Percentiles rank a stretch among this genome's conserved stretches.
These are phyloP conservation scores for Clavariopsis aquatica DNA, from an alignment of 495 filamentous ascomycete genomes.

Conservation along the genomic window DNA sequence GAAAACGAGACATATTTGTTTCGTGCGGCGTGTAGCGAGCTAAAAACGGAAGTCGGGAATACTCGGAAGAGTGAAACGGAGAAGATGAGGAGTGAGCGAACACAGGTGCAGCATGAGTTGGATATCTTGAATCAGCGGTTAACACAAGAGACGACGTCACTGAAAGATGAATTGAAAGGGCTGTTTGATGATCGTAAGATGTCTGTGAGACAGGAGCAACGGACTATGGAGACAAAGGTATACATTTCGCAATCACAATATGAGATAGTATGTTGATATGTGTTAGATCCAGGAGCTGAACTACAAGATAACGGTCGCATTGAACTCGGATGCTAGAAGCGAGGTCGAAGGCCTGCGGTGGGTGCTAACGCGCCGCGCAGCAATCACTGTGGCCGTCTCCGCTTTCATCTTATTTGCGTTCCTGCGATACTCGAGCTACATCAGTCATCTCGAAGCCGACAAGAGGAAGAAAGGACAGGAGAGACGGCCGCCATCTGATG, in stretches of 20 bases:
- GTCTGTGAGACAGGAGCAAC: conserved; percentile 81
- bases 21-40: conserved; percentile 88
- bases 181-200: conserved; percentile 98
- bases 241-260: conserved; percentile 38
- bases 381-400: conserved; percentile 64
- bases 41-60: conserved; percentile 74
- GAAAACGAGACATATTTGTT: conserved; percentile 94
- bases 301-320: conserved; percentile 84
- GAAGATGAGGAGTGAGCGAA: conserved; percentile 75
- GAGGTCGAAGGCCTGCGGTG: conserved; percentile 90
- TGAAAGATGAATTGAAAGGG: conserved; percentile 89
- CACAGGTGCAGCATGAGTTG: conserved; percentile 86
- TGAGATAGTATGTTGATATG: conserved; percentile 3
- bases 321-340: conserved; percentile 83
- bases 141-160: conserved; percentile 71
- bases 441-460: conserved; percentile 28
- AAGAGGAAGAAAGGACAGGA: conserved; percentile 37
- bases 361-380: conserved; percentile 84
- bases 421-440: conserved; percentile 34
- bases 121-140: conserved; percentile 84
- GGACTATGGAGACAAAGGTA: conserved; percentile 72
- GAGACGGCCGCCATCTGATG: conserved; percentile 10
- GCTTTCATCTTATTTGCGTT: conserved; percentile 40
- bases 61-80: conserved; percentile 59
- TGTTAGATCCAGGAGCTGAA: conserved; percentile 83